phyloP scores from a whole-genome alignment of 1,284 basidiomycete species.

The Ceratobasidium sp. region DNA sequence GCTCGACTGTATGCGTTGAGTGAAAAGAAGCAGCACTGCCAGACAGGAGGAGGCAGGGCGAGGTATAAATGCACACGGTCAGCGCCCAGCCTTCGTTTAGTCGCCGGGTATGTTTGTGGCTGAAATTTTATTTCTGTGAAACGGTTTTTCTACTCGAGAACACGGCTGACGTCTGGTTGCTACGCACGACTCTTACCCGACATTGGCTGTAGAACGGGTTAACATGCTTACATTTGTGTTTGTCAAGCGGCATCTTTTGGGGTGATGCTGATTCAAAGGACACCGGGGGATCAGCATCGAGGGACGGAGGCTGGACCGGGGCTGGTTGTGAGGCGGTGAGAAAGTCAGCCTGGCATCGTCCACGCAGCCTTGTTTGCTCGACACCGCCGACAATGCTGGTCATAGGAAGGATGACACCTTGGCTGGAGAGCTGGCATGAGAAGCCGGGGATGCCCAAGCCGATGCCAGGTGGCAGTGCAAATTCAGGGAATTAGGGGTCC shows the following conservation, averaged over 20 bases:
- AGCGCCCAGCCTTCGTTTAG: background rate
- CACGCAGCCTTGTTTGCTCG: background rate
- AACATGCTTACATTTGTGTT: slow-evolving; percentile 1
- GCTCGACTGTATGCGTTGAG: background rate
- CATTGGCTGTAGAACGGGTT: background rate
- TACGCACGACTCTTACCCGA: background rate
- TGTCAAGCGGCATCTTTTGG: slow-evolving; percentile 6
- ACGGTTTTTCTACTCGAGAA: background rate
- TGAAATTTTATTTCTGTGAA: background rate
- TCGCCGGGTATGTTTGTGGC: background rate
- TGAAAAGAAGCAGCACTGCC: background rate
- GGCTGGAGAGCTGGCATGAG: background rate
- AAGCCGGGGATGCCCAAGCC: background rate
- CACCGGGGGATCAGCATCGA: slow-evolving; percentile 15
- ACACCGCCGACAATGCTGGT: too few relatives aligned
- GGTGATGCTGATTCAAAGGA: slow-evolving; percentile 7
- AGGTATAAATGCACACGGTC: background rate
- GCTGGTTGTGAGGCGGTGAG: slow-evolving; percentile 5
- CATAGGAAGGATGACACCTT: background rate
- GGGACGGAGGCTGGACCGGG: background rate
- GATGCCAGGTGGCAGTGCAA: background rate
- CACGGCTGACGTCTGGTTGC: too few relatives aligned
- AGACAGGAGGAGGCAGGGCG: background rate
- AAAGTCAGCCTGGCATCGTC: background rate
- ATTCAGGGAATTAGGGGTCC: slow-evolving; percentile 30